Conservation (phyloP, 1,139 yeast species). For the Candida glucosophila region DNA sequence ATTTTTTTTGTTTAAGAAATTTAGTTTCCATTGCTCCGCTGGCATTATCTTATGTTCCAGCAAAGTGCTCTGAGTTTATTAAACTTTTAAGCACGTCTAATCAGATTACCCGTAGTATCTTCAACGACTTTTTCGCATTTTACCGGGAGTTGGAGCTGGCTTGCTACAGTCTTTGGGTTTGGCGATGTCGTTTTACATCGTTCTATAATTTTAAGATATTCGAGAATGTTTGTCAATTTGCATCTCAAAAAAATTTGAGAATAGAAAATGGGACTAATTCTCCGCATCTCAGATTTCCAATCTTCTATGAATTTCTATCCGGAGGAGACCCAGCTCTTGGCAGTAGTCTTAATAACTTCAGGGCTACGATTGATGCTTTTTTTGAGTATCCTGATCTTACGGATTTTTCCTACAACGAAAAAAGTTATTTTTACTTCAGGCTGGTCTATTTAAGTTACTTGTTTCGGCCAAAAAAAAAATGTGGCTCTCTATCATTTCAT, state of each 20-base stretch:
- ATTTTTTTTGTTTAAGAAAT: constrained; percentile 2
- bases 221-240: constrained; percentile 13
- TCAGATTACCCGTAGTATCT: too few species aligned
- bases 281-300: constrained; percentile 19
- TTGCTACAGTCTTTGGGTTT: constrained; percentile 12
- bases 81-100: too few species aligned
- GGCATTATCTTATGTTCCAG: too few species aligned
- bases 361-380: constrained; percentile 2
- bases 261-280: constrained; percentile 13
- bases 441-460: too few species aligned
- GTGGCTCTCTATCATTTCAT: too few species aligned
- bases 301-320: constrained; percentile 12
- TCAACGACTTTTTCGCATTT: constrained; percentile 1
- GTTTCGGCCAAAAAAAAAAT: too few species aligned
- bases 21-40: constrained; percentile 1
- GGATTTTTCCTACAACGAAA: too few species aligned
- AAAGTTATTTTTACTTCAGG: too few species aligned
- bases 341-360: constrained; percentile 1
- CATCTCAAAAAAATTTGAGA: constrained; percentile 7
- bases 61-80: too few species aligned
- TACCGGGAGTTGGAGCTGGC: constrained; percentile 8
- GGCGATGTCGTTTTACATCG: constrained; percentile 9
- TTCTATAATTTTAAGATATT: constrained; percentile 10
- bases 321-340: constrained; percentile 3
- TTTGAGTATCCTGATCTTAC: constrained; percentile 3